These are phyloP conservation scores for Debaryomyces fabryi DNA, from an alignment of 1,139 yeast species.

Conservation along the genomic window DNA sequence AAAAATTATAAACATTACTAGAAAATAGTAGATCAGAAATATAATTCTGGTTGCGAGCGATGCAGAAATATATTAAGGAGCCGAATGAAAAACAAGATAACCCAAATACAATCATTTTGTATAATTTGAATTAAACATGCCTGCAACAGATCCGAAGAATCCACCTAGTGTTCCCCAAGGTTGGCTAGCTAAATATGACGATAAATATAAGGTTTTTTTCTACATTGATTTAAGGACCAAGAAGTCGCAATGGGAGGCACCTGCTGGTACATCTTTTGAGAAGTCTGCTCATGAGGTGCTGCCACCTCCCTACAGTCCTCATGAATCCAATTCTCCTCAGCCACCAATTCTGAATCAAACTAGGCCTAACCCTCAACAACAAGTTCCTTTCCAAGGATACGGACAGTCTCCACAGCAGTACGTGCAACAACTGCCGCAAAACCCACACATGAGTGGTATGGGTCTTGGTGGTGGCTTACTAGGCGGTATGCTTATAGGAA, in stretches of 20 bases:
- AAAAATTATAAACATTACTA: too few relatives aligned
- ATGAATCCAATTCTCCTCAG: neutral
- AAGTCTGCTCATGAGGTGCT: constrained; percentile 28
- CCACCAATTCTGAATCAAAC: neutral
- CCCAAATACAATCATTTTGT: too few relatives aligned
- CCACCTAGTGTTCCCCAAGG: constrained; percentile 71
- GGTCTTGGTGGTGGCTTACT: constrained; percentile 68
- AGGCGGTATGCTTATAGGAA: constrained; percentile 67
- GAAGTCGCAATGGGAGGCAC: constrained; percentile 90
- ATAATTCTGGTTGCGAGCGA: neutral
- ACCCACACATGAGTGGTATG: constrained; percentile 10
- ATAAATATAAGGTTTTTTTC: constrained; percentile 74
- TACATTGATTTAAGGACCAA: constrained; percentile 73
- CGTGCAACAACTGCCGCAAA: constrained; percentile 18
- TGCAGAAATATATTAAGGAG: neutral
- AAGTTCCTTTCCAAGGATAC: constrained; percentile 12
- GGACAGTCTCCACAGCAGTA: constrained; percentile 21
- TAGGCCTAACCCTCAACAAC: constrained; percentile 6
- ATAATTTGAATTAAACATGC: neutral
- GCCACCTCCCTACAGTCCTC: constrained; percentile 40
- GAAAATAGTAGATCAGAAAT: too few relatives aligned
- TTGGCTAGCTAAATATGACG: constrained; percentile 88
- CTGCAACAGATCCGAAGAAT: constrained; percentile 11
- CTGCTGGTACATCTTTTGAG: constrained; percentile 56
- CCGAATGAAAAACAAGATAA: neutral